Evolutionary conservation across 139 green algal genomes (phyloP).

Genomic region (Chlorella sorokiniana): DNA sequence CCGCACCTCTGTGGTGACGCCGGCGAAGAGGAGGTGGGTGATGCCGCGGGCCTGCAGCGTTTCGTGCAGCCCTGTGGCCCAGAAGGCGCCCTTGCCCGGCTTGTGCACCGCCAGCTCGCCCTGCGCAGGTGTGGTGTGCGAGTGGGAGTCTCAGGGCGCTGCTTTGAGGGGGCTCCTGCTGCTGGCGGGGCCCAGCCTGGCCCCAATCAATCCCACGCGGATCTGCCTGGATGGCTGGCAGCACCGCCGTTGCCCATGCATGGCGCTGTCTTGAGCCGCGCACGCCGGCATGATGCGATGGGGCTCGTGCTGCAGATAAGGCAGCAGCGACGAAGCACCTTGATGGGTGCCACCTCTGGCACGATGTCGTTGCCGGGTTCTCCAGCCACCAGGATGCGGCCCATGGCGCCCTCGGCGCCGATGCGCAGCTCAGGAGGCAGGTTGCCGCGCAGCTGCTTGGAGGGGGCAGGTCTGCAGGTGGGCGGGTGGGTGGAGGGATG

Average conservation of each 20-base stretch:
- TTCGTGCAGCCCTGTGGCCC: slow-evolving; percentile 59
- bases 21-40: slow-evolving; percentile 71
- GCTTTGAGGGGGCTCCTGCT: too few species aligned
- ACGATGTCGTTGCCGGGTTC: slow-evolving; percentile 71
- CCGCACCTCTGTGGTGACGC: slow-evolving; percentile 69
- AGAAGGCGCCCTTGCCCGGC: slow-evolving; percentile 78
- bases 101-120: slow-evolving; percentile 64
- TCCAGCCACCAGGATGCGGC: slow-evolving; percentile 58
- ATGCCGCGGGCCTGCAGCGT: slow-evolving; percentile 51
- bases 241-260: too few species aligned
- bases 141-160: background rate
- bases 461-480: slow-evolving; percentile 45
- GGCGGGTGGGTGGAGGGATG: background rate
- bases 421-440: slow-evolving; percentile 55
- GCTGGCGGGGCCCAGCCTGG: too few species aligned
- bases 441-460: slow-evolving; percentile 55
- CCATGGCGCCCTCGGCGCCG: slow-evolving; percentile 56
- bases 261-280: too few species aligned
- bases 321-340: background rate
- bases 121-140: background rate
- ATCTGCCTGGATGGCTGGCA: too few species aligned
- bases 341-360: slow-evolving; percentile 52
- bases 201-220: too few species aligned
- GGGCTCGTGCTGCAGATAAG: background rate
- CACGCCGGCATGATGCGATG: background rate